Conservation (phyloP, 352 stramenopile genomes). For the Thalassiosira ordinaria region DNA sequence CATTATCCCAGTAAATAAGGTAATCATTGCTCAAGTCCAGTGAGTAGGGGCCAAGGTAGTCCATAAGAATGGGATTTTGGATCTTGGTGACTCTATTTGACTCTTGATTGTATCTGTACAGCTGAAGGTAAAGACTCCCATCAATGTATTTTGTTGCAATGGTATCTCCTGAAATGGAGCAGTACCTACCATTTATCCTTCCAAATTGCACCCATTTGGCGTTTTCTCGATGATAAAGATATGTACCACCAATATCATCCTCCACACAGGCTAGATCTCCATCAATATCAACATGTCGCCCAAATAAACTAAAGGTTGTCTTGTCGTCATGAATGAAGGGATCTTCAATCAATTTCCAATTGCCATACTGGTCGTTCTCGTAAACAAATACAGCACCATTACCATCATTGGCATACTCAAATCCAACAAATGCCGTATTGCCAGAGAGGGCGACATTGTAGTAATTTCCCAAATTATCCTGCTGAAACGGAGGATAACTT, state of each 20-base stretch:
- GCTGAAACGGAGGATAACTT: not conserved
- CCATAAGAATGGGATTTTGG: not conserved
- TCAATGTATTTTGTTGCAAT: slow-evolving; percentile 2
- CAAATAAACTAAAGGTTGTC: not conserved
- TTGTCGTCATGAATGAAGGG: not conserved
- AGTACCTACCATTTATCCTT: not conserved
- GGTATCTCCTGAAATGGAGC: slow-evolving; percentile 1
- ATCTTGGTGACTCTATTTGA: not conserved
- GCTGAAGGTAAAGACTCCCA: not conserved
- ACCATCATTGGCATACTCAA: not conserved
- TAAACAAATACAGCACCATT: not conserved
- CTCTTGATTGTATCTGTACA: not conserved
- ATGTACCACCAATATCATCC: not conserved
- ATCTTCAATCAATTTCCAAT: not conserved
- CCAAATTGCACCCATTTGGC: not conserved
- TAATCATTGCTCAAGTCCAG: not conserved
- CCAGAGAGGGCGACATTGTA: not conserved
- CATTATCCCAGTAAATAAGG: not conserved
- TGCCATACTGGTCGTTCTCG: not conserved
- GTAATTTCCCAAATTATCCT: not conserved
- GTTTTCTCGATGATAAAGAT: not conserved
- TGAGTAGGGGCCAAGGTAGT: not conserved
- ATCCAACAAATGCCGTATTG: not conserved
- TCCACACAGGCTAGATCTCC: not conserved
- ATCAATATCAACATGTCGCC: not conserved